phyloP scores from a whole-genome alignment of 306 rosid species.

The Cicer judaicum region DNA sequence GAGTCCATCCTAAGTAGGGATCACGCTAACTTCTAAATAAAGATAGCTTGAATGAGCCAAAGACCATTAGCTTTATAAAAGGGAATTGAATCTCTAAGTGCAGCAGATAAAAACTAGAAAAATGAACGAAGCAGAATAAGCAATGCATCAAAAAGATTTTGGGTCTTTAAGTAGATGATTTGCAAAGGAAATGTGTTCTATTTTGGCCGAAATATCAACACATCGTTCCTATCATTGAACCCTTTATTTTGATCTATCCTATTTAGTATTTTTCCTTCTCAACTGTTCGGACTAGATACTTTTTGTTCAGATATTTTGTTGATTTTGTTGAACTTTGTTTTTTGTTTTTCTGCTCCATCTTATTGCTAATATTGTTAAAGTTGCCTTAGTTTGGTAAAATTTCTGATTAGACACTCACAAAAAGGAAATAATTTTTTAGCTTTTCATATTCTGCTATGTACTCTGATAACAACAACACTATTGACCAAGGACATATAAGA shows the following conservation, averaged over 20 bases:
- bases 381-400: neutral
- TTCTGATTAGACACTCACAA: neutral
- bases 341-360: neutral
- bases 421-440: neutral
- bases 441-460: neutral
- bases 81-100: neutral
- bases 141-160: neutral
- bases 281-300: too few relatives aligned
- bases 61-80: neutral
- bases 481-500: conserved; percentile 21
- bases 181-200: neutral
- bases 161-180: neutral
- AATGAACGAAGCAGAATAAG: neutral
- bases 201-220: neutral
- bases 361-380: neutral
- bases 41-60: neutral
- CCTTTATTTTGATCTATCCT: neutral
- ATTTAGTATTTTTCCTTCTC: neutral
- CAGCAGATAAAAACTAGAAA: neutral
- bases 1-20: neutral
- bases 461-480: neutral
- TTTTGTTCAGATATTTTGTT: too few relatives aligned
- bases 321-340: neutral
- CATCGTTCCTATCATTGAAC: neutral
- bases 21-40: neutral